Evolutionary conservation across 78 protist species (phyloP), one percentile per base, ranked within the genome.

Genomic region (Tieghemostelium lacteum): DNA sequence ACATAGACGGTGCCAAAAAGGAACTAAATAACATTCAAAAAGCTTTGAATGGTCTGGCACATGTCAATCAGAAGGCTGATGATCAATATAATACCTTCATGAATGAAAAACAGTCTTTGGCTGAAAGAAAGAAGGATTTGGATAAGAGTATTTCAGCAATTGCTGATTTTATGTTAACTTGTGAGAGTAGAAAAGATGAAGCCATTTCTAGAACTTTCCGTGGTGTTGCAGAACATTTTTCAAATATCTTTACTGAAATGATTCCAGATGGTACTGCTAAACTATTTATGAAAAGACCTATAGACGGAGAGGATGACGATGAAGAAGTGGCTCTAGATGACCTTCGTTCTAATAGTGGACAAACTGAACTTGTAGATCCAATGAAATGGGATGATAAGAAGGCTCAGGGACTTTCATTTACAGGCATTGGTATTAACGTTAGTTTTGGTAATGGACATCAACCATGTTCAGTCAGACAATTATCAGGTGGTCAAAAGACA

Each of bases 21-120:
- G 62, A 45, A 31, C 24, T 91, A 24, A 19, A 49, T 20, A 19
- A 19, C 3, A 61, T 52, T 17, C 91, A 91, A 49, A 86, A 69
- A 57, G n/a, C 92, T 55, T 75, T 99, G 39, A 73, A 72, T 29
- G 24, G 86, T 62, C 94, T 73, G 75, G 39, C 73, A 42, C 96
- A 96, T 55, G 97, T 98, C 28, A 99, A 99, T 97, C 96, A 98
- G 85, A 98, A 98, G 93, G 99, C 99, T 26, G 26, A 96, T 34
- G 99, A 99, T 16, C 99, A 98, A 76, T 97, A 93, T 75, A 36
- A 37, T n/a, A 40, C 33, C 28, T 91, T 97, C 31, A 10, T 64
- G 6, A 95, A 96, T 40, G 67, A 96, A 85, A 50, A 75, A 2
- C 87, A 92, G 3, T 39, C 37, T 2, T 71, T 98, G 22, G 10